phyloP scores from a whole-genome alignment of 805 yeast species.

The Saccharomyces paradoxus region DNA sequence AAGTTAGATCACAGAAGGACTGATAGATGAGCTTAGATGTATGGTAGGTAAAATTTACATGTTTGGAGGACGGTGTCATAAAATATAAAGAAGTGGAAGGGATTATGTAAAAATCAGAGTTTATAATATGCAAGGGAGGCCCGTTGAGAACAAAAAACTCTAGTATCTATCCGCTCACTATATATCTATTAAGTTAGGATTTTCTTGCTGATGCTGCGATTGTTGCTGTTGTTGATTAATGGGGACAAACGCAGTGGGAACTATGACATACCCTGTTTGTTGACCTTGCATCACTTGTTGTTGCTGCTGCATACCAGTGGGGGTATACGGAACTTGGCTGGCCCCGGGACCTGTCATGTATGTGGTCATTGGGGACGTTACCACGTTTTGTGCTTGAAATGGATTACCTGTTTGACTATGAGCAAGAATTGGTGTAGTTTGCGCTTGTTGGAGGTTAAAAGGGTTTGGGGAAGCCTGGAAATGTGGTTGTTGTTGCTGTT shows the following conservation, averaged over 20 bases:
- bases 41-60: not conserved
- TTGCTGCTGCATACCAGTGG: conserved; percentile 3
- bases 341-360: not conserved
- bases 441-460: conserved; percentile 4
- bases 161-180: conserved; percentile 4
- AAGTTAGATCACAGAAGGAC: not conserved
- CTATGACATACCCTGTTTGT: not conserved
- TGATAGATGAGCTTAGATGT: not conserved
- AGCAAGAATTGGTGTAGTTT: conserved; percentile 10
- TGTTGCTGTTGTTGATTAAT: conserved; percentile 5
- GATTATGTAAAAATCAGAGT: not conserved
- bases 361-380: not conserved
- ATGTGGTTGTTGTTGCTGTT: conserved; percentile 10
- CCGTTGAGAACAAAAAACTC: not conserved
- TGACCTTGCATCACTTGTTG: conserved; percentile 6
- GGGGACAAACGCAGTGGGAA: not conserved
- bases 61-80: not conserved
- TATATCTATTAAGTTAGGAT: conserved; percentile 26
- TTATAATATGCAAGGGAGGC: not conserved
- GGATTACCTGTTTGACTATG: conserved; percentile 10
- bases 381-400: conserved; percentile 1
- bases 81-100: not conserved
- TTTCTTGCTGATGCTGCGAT: conserved; percentile 12
- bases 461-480: conserved; percentile 10
- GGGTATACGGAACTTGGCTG: conserved; percentile 1